These are phyloP conservation scores for Paramecium pentaurelia DNA, from an alignment of 73 alveolate genomes.

Conservation along the genomic window DNA sequence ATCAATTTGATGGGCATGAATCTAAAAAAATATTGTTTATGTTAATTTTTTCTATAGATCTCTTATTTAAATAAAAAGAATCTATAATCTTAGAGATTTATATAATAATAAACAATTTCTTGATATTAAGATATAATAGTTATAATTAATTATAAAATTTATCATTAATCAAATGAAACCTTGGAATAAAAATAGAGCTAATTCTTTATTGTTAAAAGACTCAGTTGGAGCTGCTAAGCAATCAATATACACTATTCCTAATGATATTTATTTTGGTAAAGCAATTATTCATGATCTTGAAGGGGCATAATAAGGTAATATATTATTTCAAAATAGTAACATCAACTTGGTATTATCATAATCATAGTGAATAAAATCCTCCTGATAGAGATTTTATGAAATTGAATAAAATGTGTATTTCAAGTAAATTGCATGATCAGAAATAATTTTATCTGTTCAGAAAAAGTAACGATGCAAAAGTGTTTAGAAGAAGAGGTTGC, in stretches of 20 bases:
- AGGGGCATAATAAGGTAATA: constrained; percentile 71
- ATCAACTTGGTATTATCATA: constrained; percentile 74
- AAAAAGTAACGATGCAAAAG: neutral
- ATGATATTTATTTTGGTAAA: constrained; percentile 79
- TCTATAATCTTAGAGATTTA: neutral
- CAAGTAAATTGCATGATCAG: constrained; percentile 57
- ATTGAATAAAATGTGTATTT: constrained; percentile 71
- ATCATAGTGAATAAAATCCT: constrained; percentile 57
- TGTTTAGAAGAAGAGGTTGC: neutral
- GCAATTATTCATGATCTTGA: constrained; percentile 76
- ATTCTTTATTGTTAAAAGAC: constrained; percentile 77
- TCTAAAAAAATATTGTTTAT: neutral
- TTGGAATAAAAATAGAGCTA: constrained; percentile 49
- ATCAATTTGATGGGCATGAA: neutral
- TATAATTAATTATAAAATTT: neutral
- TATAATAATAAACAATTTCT: neutral
- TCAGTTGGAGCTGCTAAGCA: constrained; percentile 86
- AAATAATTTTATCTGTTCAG: neutral
- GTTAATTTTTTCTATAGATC: neutral
- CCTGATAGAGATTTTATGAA: constrained; percentile 75
- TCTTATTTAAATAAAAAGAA: neutral
- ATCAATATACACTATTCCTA: constrained; percentile 73
- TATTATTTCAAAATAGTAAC: constrained; percentile 24
- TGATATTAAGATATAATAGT: neutral
- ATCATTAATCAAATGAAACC: constrained; percentile 4